Base-by-base conservation (phyloP, 495 filamentous ascomycete genomes). In the Beverwykella pulmonaria region DNA sequence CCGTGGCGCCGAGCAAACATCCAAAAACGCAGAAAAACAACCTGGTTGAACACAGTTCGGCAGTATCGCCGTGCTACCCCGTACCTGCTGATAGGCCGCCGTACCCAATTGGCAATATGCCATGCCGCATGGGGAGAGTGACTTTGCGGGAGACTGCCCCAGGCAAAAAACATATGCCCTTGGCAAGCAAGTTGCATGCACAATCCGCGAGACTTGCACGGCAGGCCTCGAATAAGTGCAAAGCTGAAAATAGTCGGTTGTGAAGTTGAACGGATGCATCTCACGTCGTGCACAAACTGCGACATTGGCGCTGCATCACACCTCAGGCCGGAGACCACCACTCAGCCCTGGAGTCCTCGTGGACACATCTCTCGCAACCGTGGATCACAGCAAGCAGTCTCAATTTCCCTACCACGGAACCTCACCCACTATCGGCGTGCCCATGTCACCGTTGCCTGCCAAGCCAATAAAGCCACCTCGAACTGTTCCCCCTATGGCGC, bases 401-500 rank as follows among this genome's bases (percentile, higher is more conserved):
- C n/a, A n/a, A n/a, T n/a, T n/a, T n/a, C n/a, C n/a, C n/a, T n/a
- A n/a, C n/a, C n/a, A n/a, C n/a, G n/a, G n/a, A n/a, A n/a, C n/a
- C n/a, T n/a, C n/a, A 32, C 32, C 36, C 39, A 15, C 15, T n/a
- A n/a, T 14, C 39, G 15, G 17, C 39, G 15, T 44, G n/a, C n/a
- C n/a, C n/a, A n/a, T n/a, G n/a, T 44, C 54, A 34, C 54, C 54
- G 54, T 41, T 47, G 12, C 5, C 25, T 23, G 61, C 61, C 50
- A 57, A 64, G 61, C 50, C 61, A 64, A 64, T 64, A 64, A 64
- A 57, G 39, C 52, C 56, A 46, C 8, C 55, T 53, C 32, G 29
- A 54, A 47, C 3, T 19, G 15, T 15, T n/a, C 26, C 36, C 48
- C 30, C 63, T 64, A 48, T 56, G 52, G 20, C 5, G 29, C 41